These are phyloP conservation scores for Amborella trichopoda DNA, from an alignment of 164 flowering plant genomes.

Conservation along the genomic window DNA sequence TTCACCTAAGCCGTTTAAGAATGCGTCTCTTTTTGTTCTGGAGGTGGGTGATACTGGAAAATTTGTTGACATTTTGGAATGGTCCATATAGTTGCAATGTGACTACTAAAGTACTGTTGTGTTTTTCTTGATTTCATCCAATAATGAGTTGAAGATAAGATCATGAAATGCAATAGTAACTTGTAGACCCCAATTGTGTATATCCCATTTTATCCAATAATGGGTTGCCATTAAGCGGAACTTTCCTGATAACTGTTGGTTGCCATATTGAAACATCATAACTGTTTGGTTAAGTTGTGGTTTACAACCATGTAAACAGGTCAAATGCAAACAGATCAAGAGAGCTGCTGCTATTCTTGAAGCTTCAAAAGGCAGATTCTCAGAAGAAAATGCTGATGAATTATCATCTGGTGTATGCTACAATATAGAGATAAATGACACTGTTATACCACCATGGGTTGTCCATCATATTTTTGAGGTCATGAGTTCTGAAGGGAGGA, in stretches of 20 bases:
- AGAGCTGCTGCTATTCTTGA: constrained; percentile 28
- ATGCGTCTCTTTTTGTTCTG: constrained; percentile 74
- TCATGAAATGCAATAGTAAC: too few relatives aligned
- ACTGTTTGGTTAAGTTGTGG: too few relatives aligned
- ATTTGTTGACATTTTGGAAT: neutral
- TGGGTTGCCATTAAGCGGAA: too few relatives aligned
- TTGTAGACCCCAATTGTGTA: too few relatives aligned
- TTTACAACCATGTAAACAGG: constrained; percentile 51
- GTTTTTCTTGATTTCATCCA: neutral
- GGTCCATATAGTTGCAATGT: neutral
- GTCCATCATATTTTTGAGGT: constrained; percentile 46
- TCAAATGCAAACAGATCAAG: constrained; percentile 68
- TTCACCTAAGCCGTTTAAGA: constrained; percentile 74
- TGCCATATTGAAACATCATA: too few relatives aligned
- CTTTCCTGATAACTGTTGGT: too few relatives aligned
- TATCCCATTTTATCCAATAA: too few relatives aligned
- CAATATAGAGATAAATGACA: constrained; percentile 69
- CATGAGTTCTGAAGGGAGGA: constrained; percentile 37
- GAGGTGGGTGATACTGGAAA: constrained; percentile 40
- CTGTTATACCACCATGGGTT: constrained; percentile 79
- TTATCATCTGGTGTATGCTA: constrained; percentile 33
- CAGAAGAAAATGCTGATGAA: constrained; percentile 14
- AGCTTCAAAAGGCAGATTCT: constrained; percentile 18
- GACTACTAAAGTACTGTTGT: too few relatives aligned
- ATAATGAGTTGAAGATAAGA: too few relatives aligned